Evolutionary conservation across 2,329 filamentous ascomycete genomes (phyloP).

Genomic region (Atkinsonella texensis): DNA sequence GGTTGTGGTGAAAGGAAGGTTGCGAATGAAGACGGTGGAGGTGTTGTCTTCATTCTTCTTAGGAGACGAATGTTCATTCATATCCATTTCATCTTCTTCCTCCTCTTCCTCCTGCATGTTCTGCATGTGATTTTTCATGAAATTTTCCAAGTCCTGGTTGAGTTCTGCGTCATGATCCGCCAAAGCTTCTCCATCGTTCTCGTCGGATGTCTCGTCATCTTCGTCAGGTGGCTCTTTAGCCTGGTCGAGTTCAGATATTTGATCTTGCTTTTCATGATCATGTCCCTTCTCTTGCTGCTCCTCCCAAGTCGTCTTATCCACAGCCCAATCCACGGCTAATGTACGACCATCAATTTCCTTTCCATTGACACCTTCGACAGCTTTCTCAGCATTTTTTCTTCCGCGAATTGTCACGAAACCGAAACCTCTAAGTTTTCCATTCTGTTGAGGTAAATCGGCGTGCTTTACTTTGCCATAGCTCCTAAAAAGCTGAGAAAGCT

Average conservation of each 20-base stretch:
- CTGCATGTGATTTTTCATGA: slow-evolving; percentile 45
- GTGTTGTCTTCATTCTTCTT: slow-evolving; percentile 46
- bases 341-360: slow-evolving; percentile 80
- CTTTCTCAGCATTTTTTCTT: slow-evolving; percentile 82
- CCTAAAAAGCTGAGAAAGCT: slow-evolving; percentile 67
- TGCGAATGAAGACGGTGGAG: slow-evolving; percentile 81
- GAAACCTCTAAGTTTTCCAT: slow-evolving; percentile 70
- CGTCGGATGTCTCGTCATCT: slow-evolving; percentile 15
- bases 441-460: slow-evolving; percentile 70
- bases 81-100: slow-evolving; percentile 31
- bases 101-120: slow-evolving; percentile 47
- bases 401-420: slow-evolving; percentile 86
- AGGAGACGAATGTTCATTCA: slow-evolving; percentile 16
- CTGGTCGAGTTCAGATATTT: slow-evolving; percentile 20
- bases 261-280: slow-evolving; percentile 22
- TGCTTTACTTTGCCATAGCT: slow-evolving; percentile 89
- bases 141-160: slow-evolving; percentile 38
- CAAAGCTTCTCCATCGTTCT: slow-evolving; percentile 15
- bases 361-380: slow-evolving; percentile 74
- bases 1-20: slow-evolving; percentile 78
- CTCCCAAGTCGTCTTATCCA: slow-evolving; percentile 81
- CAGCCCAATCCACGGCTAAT: slow-evolving; percentile 91
- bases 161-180: slow-evolving; percentile 26
- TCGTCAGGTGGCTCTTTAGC: slow-evolving; percentile 19
- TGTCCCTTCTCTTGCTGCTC: slow-evolving; percentile 38